These are phyloP conservation scores for Tarenaya hassleriana DNA, from an alignment of 345 rosid species.

Conservation along the genomic window DNA sequence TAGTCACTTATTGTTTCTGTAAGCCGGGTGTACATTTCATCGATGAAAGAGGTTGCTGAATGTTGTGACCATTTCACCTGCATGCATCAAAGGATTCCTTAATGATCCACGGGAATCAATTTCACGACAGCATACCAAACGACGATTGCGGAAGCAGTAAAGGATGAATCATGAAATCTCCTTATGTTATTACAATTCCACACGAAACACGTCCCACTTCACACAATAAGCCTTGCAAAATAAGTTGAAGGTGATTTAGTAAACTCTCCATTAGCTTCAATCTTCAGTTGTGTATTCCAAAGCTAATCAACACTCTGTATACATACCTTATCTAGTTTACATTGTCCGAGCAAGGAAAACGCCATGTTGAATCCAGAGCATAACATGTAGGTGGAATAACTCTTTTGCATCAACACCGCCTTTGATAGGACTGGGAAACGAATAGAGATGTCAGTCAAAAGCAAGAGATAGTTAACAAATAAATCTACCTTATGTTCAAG, in stretches of 20 bases:
- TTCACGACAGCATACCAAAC: conserved; percentile 8
- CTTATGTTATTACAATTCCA: neutral
- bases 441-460: conserved; percentile 14
- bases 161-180: neutral
- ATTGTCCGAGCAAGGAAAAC: conserved; percentile 79
- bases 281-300: too few species aligned
- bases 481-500: conserved; percentile 69
- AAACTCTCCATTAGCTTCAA: conserved; percentile 9
- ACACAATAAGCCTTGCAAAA: too few species aligned
- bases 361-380: conserved; percentile 98
- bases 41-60: conserved; percentile 89
- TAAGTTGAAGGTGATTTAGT: neutral
- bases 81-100: conserved; percentile 27
- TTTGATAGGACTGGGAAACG: conserved; percentile 62
- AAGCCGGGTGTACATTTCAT: conserved; percentile 88
- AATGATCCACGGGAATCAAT: conserved; percentile 11
- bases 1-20: conserved; percentile 67
- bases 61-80: conserved; percentile 98
- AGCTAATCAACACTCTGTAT: too few species aligned
- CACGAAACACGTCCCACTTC: neutral
- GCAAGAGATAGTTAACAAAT: conserved; percentile 8
- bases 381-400: conserved; percentile 82
- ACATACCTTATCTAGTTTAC: conserved; percentile 87
- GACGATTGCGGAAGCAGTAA: neutral
- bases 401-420: conserved; percentile 98